phyloP scores from a whole-genome alignment of 495 filamentous ascomycete genomes.

The Podospora pseudoanserina region DNA sequence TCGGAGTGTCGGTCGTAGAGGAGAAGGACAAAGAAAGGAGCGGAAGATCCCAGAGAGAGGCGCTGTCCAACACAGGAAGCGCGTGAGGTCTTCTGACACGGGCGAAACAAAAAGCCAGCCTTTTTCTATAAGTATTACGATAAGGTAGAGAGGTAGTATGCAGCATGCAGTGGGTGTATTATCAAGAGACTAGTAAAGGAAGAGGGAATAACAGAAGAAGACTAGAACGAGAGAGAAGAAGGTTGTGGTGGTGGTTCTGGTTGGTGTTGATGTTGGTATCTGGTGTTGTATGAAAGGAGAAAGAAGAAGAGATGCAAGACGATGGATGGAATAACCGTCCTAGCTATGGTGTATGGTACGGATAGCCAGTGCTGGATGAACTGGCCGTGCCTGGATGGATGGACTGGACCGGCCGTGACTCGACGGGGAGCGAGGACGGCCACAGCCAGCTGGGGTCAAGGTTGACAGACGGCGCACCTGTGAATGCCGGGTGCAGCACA shows the following conservation, averaged over 20 bases:
- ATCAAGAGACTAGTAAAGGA: background rate
- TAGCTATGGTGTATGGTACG: background rate
- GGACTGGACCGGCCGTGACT: slow-evolving; percentile 13
- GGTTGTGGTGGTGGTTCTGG: background rate
- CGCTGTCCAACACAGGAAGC: background rate
- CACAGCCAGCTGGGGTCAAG: slow-evolving; percentile 5
- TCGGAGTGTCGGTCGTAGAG: background rate
- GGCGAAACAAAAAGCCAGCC: slow-evolving; percentile 11
- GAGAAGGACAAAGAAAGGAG: slow-evolving; percentile 6
- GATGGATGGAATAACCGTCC: background rate
- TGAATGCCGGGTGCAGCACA: slow-evolving; percentile 13
- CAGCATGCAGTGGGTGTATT: background rate
- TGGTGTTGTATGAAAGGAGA: slow-evolving; percentile 1
- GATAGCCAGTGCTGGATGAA: background rate
- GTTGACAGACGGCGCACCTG: slow-evolving; percentile 13
- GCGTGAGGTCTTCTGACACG: slow-evolving; percentile 8
- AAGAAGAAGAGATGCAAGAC: background rate
- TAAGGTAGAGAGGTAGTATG: background rate
- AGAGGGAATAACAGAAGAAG: background rate
- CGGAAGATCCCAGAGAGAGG: background rate
- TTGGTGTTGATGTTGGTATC: background rate
- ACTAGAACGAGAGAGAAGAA: background rate
- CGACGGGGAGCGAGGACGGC: slow-evolving; percentile 3
- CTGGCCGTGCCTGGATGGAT: background rate
- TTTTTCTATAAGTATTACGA: slow-evolving; percentile 10